Conservation (phyloP, 2,329 filamentous ascomycete genomes). For the Trichocomaceae sp. region DNA sequence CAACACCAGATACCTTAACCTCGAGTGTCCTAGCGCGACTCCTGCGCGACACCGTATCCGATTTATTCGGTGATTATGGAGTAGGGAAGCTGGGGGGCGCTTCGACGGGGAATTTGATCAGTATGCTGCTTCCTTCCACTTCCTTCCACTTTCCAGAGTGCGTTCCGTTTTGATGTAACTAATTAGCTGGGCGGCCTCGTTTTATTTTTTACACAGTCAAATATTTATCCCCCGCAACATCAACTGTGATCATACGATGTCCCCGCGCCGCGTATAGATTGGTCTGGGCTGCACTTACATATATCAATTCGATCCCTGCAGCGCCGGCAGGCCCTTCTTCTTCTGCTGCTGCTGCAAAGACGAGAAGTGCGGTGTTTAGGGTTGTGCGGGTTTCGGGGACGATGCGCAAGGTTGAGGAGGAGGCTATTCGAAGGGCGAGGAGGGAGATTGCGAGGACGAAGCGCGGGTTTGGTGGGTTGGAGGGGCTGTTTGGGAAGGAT, state of each 20-base stretch:
- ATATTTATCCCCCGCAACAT: conserved; percentile 87
- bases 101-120: conserved; percentile 60
- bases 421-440: conserved; percentile 73
- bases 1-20: conserved; percentile 66
- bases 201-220: conserved; percentile 57
- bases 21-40: conserved; percentile 59
- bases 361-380: conserved; percentile 63
- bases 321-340: not conserved
- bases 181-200: not conserved
- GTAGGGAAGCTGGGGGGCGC: conserved; percentile 54
- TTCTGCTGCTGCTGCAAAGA: not conserved
- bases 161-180: not conserved
- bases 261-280: conserved; percentile 76
- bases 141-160: too few species aligned
- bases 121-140: conserved; percentile 36
- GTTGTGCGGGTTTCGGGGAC: conserved; percentile 88
- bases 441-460: conserved; percentile 62
- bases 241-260: conserved; percentile 83
- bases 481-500: conserved; percentile 22
- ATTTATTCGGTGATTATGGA: conserved; percentile 84
- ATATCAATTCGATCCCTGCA: conserved; percentile 65
- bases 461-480: conserved; percentile 36
- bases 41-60: conserved; percentile 62
- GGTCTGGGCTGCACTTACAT: conserved; percentile 82
- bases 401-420: conserved; percentile 84